Evolutionary conservation across 352 stramenopile species (phyloP).

Genomic region (Globisporangium orthogonon): DNA sequence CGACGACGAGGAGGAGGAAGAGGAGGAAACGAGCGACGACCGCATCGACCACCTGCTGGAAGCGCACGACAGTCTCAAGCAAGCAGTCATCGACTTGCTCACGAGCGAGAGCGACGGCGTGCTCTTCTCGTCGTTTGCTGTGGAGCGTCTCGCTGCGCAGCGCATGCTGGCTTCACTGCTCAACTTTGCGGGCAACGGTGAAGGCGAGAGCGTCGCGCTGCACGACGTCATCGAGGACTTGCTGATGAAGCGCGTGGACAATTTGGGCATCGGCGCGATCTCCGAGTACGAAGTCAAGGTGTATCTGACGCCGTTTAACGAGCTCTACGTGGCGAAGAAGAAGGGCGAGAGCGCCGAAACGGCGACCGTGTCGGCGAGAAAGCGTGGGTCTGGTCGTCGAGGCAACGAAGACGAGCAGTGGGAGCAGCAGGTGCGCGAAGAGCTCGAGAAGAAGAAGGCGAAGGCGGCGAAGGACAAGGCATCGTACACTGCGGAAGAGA

Average conservation of each 20-base stretch:
- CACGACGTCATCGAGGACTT: slow-evolving; percentile 61
- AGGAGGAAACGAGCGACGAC: slow-evolving; percentile 46
- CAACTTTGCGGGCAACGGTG: slow-evolving; percentile 74
- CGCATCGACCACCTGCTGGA: slow-evolving; percentile 80
- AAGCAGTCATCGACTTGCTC: slow-evolving; percentile 38
- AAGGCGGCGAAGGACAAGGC: slow-evolving; percentile 35
- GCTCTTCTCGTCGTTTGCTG: slow-evolving; percentile 39
- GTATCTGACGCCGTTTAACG: slow-evolving; percentile 57
- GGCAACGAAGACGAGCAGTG: slow-evolving; percentile 82
- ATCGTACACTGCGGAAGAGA: slow-evolving; percentile 47
- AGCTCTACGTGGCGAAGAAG: slow-evolving; percentile 69
- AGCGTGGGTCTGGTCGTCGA: slow-evolving; percentile 25
- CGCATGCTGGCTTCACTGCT: slow-evolving; percentile 66
- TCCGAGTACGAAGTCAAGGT: slow-evolving; percentile 53
- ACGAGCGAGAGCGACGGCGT: slow-evolving; percentile 33
- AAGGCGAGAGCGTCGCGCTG: slow-evolving; percentile 66
- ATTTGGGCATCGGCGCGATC: slow-evolving; percentile 41
- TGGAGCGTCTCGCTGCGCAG: slow-evolving; percentile 58
- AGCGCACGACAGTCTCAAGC: slow-evolving; percentile 53
- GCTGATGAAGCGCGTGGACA: slow-evolving; percentile 46
- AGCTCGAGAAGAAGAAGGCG: slow-evolving; percentile 69
- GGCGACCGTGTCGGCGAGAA: slow-evolving; percentile 11
- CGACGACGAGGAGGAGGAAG: slow-evolving; percentile 37
- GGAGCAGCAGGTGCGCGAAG: slow-evolving; percentile 79
- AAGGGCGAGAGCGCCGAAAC: slow-evolving; percentile 15